phyloP scores from a whole-genome alignment of 2,329 filamentous ascomycete genomes.

The Cladosporium austrohemisphaericum region DNA sequence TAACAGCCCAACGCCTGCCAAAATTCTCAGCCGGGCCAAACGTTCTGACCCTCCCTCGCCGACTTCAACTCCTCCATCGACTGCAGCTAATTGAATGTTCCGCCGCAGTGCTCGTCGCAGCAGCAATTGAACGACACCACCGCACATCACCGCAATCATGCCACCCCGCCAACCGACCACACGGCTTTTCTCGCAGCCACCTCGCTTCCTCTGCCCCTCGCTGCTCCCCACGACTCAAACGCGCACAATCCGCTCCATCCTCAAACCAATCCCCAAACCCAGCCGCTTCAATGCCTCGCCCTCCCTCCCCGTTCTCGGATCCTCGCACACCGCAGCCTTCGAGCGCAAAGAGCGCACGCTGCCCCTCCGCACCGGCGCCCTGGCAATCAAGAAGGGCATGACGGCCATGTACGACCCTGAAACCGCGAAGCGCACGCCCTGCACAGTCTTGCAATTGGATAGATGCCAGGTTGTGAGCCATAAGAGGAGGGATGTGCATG shows the following conservation, averaged over 20 bases:
- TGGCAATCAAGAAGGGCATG: constrained; percentile 94
- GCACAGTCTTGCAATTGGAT: constrained; percentile 92
- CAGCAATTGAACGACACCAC: neutral
- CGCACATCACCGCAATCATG: constrained; percentile 21
- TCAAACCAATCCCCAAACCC: constrained; percentile 39
- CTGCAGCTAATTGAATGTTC: neutral
- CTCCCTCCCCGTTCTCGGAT: constrained; percentile 50
- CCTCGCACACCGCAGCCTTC: constrained; percentile 57
- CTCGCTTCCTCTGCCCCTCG: constrained; percentile 32
- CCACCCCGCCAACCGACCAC: constrained; percentile 23
- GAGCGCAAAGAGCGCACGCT: constrained; percentile 55
- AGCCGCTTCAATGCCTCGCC: constrained; percentile 53
- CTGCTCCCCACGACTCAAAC: constrained; percentile 29
- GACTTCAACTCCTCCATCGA: neutral
- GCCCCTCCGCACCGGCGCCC: constrained; percentile 70
- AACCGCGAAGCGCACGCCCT: constrained; percentile 72
- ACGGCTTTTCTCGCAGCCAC: constrained; percentile 27
- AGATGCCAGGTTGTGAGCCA: constrained; percentile 82
- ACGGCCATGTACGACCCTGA: constrained; percentile 77
- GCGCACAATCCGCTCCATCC: constrained; percentile 56
- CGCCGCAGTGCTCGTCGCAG: neutral
- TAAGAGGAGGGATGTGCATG: constrained; percentile 76
- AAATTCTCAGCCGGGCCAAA: constrained; percentile 4
- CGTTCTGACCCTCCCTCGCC: neutral
- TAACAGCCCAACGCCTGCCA: neutral